Evolutionary conservation across 495 filamentous ascomycete genomes (phyloP).

Genomic region (Xylaria intraflava): DNA sequence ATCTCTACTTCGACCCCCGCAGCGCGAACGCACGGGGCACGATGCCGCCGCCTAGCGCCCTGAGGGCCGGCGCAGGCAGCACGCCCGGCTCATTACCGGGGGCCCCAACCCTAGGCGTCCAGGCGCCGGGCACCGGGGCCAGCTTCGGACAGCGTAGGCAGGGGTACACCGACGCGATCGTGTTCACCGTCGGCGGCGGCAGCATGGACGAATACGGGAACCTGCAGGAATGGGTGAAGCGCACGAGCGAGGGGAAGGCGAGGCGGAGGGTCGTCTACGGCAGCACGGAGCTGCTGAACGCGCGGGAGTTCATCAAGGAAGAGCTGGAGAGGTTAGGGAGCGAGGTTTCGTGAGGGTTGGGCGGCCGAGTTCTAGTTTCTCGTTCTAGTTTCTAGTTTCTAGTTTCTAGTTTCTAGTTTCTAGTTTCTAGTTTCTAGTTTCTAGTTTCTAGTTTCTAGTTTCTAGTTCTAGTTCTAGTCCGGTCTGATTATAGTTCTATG

Average conservation of each 20-base stretch:
- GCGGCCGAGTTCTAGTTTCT: too few species aligned
- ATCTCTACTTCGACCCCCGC: slow-evolving; percentile 97
- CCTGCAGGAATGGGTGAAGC: slow-evolving; percentile 87
- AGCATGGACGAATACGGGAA: slow-evolving; percentile 99
- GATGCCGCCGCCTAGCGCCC: slow-evolving; percentile 68
- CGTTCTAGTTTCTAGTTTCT: too few species aligned
- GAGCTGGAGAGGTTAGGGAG: slow-evolving; percentile 73
- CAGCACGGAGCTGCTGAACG: slow-evolving; percentile 89
- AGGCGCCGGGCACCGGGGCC: slow-evolving; percentile 61
- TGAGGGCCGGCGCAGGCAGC: slow-evolving; percentile 33
- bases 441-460: too few species aligned
- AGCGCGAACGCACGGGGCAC: slow-evolving; percentile 87
- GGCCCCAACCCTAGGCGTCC: slow-evolving; percentile 37
- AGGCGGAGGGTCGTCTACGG: slow-evolving; percentile 87
- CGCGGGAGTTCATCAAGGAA: slow-evolving; percentile 73
- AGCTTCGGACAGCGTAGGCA: slow-evolving; percentile 91
- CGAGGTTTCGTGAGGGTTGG: slow-evolving; percentile 33
- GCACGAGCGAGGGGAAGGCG: slow-evolving; percentile 52
- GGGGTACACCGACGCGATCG: slow-evolving; percentile 90
- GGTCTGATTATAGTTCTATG: too few species aligned
- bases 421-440: too few species aligned
- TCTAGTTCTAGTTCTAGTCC: too few species aligned
- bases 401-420: too few species aligned
- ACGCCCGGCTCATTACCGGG: slow-evolving; percentile 39
- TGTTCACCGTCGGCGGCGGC: slow-evolving; percentile 94